These are phyloP conservation scores for Rhizoctonia solani DNA, from an alignment of 1,284 basidiomycete species.

Conservation along the genomic window DNA sequence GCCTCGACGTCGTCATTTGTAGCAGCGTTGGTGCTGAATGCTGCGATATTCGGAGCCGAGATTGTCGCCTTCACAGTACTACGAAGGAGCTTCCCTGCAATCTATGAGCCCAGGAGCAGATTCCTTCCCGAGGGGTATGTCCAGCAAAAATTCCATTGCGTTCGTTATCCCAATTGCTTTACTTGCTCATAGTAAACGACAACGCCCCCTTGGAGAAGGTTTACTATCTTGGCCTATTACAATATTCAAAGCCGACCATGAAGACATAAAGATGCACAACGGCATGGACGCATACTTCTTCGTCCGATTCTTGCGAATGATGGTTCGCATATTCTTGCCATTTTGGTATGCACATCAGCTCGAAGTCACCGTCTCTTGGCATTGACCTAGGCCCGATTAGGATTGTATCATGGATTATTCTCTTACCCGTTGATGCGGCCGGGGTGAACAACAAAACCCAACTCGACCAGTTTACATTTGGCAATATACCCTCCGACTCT, in stretches of 20 bases:
- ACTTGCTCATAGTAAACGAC: conserved; percentile 65
- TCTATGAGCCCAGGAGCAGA: conserved; percentile 82
- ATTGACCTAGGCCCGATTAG: too few relatives aligned
- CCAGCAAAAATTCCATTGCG: conserved; percentile 40
- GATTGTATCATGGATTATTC: conserved; percentile 59
- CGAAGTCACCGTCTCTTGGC: too few relatives aligned
- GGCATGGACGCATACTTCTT: conserved; percentile 79
- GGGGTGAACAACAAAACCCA: conserved; percentile 50
- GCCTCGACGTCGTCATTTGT: conserved; percentile 62
- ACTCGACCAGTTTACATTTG: conserved; percentile 57
- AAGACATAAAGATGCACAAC: conserved; percentile 59
- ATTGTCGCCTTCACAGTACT: conserved; percentile 71
- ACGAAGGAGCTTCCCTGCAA: conserved; percentile 68
- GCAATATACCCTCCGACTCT: conserved; percentile 44
- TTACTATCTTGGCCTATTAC: conserved; percentile 63
- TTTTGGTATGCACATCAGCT: conserved; percentile 51
- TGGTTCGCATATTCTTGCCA: conserved; percentile 66
- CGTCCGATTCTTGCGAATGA: conserved; percentile 64
- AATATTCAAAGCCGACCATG: conserved; percentile 51
- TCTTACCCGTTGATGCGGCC: conserved; percentile 64
- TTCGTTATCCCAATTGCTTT: conserved; percentile 5
- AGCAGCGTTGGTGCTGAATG: conserved; percentile 77
- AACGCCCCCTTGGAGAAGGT: conserved; percentile 51
- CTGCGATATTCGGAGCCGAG: conserved; percentile 58
- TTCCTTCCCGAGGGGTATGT: conserved; percentile 59